Percentiles rank a stretch among this genome's conserved stretches.
These are phyloP conservation scores for Heritiera littoralis DNA, from an alignment of 345 rosid species.

Conservation along the genomic window DNA sequence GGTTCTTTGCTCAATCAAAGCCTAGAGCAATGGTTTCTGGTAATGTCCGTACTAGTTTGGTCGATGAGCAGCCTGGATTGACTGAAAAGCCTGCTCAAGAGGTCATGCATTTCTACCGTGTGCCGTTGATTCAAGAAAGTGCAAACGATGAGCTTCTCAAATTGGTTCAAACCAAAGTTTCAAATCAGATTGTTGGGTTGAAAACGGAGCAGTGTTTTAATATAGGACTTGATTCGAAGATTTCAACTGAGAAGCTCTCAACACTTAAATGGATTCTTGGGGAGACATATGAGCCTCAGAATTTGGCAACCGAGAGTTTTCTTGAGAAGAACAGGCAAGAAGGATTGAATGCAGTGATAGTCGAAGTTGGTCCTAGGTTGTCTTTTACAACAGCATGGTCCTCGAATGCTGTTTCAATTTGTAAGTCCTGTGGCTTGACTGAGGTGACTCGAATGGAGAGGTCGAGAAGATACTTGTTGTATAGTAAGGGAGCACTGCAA, in stretches of 20 bases:
- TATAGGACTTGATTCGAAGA: constrained; percentile 50
- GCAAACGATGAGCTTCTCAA: constrained; percentile 67
- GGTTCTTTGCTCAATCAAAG: constrained; percentile 50
- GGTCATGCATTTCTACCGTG: constrained; percentile 69
- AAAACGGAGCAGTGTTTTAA: constrained; percentile 87
- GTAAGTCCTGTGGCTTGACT: constrained; percentile 69
- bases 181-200: constrained; percentile 68
- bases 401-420: constrained; percentile 84
- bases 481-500: constrained; percentile 50
- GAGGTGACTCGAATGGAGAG: constrained; percentile 85
- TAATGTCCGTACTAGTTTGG: constrained; percentile 35
- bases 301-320: constrained; percentile 69
- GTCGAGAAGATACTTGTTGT: constrained; percentile 80
- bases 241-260: constrained; percentile 50
- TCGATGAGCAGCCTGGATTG: constrained; percentile 47
- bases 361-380: constrained; percentile 87
- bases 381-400: constrained; percentile 99
- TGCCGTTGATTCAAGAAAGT: constrained; percentile 77
- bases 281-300: constrained; percentile 91
- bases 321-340: constrained; percentile 73
- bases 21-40: constrained; percentile 51
- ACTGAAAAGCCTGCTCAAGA: constrained; percentile 58
- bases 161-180: constrained; percentile 60
- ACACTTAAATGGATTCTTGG: constrained; percentile 82
- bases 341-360: constrained; percentile 52